Conservation (phyloP, 305 asterid species). For the Fraxinus greggii region DNA sequence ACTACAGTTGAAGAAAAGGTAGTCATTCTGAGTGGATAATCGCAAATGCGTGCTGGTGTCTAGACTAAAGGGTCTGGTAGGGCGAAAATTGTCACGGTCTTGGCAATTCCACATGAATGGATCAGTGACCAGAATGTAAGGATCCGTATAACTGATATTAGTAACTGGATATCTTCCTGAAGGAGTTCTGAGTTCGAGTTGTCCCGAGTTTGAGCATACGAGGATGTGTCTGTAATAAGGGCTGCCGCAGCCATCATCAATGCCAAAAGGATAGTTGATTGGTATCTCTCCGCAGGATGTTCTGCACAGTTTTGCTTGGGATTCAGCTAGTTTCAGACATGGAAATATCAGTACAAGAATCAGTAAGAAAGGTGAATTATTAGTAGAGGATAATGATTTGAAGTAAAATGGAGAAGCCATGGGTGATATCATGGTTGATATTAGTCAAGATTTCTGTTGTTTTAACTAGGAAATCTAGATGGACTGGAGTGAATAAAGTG, state of each 20-base stretch:
- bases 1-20: slow-evolving; percentile 88
- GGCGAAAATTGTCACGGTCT: slow-evolving; percentile 59
- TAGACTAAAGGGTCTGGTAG: slow-evolving; percentile 71
- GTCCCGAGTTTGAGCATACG: slow-evolving; percentile 51
- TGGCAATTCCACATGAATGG: slow-evolving; percentile 80
- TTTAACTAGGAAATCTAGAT: not conserved
- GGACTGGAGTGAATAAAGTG: not conserved
- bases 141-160: slow-evolving; percentile 68
- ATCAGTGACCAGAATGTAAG: slow-evolving; percentile 67
- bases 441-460: slow-evolving; percentile 19
- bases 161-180: slow-evolving; percentile 66
- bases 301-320: slow-evolving; percentile 59
- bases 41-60: slow-evolving; percentile 74
- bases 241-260: slow-evolving; percentile 93
- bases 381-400: slow-evolving; percentile 8
- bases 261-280: slow-evolving; percentile 75
- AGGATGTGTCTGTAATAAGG: slow-evolving; percentile 64
- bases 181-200: slow-evolving; percentile 68
- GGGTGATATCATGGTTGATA: slow-evolving; percentile 3
- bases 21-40: slow-evolving; percentile 70
- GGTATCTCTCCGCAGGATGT: slow-evolving; percentile 69
- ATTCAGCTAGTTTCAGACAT: slow-evolving; percentile 22
- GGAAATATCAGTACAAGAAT: slow-evolving; percentile 18
- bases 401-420: slow-evolving; percentile 26
- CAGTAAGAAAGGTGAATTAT: slow-evolving; percentile 11